These are phyloP conservation scores for Letharia columbiana DNA, from an alignment of 495 filamentous ascomycete genomes.

Conservation along the genomic window DNA sequence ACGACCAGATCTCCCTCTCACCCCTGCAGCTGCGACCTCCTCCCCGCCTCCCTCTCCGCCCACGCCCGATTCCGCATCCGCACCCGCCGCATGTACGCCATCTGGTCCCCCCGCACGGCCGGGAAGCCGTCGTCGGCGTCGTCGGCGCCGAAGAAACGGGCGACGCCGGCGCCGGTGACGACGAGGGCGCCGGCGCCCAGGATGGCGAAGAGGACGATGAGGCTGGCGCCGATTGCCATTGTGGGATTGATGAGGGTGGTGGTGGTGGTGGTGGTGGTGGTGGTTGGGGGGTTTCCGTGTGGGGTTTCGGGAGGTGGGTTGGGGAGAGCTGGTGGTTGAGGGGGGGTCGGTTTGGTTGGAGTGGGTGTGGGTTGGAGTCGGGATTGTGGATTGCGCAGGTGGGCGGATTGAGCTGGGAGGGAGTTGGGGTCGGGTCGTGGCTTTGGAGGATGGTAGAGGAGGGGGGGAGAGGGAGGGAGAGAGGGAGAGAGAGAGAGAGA, in stretches of 20 bases:
- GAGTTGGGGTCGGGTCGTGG: too few relatives aligned
- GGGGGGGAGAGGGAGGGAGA: too few relatives aligned
- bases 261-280: neutral
- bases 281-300: too few relatives aligned
- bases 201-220: neutral
- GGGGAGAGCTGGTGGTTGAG: too few relatives aligned
- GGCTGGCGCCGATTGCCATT: neutral
- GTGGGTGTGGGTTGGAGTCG: too few relatives aligned
- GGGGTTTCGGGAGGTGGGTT: too few relatives aligned
- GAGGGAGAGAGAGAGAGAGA: too few relatives aligned
- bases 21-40: neutral
- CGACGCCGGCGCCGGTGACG: neutral
- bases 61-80: neutral
- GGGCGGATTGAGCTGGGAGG: too few relatives aligned
- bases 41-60: neutral
- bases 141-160: neutral
- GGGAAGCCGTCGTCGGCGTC: neutral
- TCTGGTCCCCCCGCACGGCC: neutral
- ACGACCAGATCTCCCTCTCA: neutral
- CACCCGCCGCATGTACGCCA: neutral
- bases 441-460: too few relatives aligned
- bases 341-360: too few relatives aligned
- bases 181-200: neutral
- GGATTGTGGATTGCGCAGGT: too few relatives aligned
- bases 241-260: neutral